Conservation (phyloP, 176 grass and related monocot genomes). For the Phoenix dactylifera region DNA sequence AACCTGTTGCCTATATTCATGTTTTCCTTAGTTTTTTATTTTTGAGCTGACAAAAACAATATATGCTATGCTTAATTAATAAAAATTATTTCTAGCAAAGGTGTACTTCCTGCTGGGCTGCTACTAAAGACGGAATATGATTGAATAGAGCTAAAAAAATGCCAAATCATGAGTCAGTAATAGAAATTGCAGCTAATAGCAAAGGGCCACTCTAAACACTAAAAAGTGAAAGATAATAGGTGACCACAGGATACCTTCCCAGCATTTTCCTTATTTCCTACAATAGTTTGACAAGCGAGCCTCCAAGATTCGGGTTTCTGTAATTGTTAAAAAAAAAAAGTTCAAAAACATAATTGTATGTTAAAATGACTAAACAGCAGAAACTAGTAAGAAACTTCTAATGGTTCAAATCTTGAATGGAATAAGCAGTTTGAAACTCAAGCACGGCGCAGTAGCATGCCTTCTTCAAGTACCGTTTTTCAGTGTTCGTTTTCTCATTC, state of each 20-base stretch:
- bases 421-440: no score
- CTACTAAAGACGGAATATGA: no score
- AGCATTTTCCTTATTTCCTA: conserved; percentile 86
- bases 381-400: no score
- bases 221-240: not conserved
- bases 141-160: not conserved
- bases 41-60: no score
- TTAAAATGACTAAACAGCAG: no score
- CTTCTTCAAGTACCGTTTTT: conserved; percentile 74
- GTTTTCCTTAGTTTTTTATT: no score
- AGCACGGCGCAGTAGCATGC: conserved; percentile 5
- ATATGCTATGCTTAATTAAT: no score
- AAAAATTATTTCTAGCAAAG: no score
- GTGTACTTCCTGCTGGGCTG: no score
- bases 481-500: conserved; percentile 71
- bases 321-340: not conserved
- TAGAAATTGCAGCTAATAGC: not conserved
- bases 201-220: not conserved
- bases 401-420: no score
- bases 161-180: not conserved
- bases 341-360: not conserved
- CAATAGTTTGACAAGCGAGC: conserved; percentile 90
- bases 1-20: no score
- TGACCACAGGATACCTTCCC: conserved; percentile 50
- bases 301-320: conserved; percentile 97